phyloP scores from a whole-genome alignment of 805 yeast species.

The Saturnispora kantuleensis region DNA sequence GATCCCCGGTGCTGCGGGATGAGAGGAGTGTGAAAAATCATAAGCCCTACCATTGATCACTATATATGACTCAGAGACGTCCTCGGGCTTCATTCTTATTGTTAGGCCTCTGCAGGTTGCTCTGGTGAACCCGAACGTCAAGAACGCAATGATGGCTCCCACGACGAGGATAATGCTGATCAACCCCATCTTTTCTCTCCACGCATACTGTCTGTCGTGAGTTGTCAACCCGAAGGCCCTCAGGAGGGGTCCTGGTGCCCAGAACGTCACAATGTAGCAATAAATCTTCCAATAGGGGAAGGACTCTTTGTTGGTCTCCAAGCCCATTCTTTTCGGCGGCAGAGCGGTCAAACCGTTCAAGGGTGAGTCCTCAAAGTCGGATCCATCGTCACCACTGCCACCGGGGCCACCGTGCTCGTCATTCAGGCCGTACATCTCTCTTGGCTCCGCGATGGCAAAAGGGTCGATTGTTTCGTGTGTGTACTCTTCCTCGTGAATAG shows the following conservation, averaged over 20 bases:
- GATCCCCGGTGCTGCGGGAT: conserved; percentile 78
- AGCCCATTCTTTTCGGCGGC: conserved; percentile 17
- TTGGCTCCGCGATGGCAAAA: conserved; percentile 4
- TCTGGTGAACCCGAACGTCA: conserved; percentile 84
- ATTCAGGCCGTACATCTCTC: conserved; percentile 37
- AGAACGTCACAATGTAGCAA: conserved; percentile 73
- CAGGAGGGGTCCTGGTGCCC: conserved; percentile 79
- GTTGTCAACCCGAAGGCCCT: conserved; percentile 66
- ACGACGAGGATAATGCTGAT: conserved; percentile 62
- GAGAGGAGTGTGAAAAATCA: conserved; percentile 56
- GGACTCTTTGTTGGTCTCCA: conserved; percentile 16
- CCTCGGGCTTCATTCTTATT: conserved; percentile 46
- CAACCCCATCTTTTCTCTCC: conserved; percentile 93
- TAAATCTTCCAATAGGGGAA: conserved; percentile 65
- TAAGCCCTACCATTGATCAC: conserved; percentile 79
- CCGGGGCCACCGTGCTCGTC: conserved; percentile 35
- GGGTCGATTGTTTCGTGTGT: conserved; percentile 1
- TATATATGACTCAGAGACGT: conserved; percentile 51
- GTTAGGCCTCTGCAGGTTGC: conserved; percentile 55
- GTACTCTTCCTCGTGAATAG: background rate
- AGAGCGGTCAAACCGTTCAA: conserved; percentile 7
- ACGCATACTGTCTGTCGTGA: conserved; percentile 80
- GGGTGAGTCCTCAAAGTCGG: too few relatives aligned
- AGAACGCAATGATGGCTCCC: conserved; percentile 72
- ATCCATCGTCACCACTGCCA: conserved; percentile 10